These are phyloP conservation scores for Brasenia schreberi DNA, from an alignment of 164 flowering plant genomes.

Conservation along the genomic window DNA sequence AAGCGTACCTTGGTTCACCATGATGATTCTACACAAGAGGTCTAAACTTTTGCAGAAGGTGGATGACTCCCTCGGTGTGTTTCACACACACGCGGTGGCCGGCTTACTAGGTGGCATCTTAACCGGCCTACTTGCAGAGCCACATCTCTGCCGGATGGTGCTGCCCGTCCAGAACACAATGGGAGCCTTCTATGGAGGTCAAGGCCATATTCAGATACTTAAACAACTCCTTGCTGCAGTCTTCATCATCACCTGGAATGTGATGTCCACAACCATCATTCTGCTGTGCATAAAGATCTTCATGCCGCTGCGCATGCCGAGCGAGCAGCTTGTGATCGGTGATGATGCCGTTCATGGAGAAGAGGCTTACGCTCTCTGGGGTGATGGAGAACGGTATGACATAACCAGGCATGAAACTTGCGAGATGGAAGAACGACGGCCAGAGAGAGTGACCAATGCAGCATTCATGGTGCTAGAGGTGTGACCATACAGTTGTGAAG, in stretches of 20 bases:
- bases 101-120: no score
- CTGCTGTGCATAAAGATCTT: conserved; percentile 8
- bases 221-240: conserved; percentile 15
- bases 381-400: conserved; percentile 14
- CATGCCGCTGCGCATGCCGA: conserved; percentile 11
- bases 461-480: no score
- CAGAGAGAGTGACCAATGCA: no score
- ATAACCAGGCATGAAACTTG: no score
- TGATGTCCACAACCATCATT: conserved; percentile 15
- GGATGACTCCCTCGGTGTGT: no score
- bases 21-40: no score
- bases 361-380: conserved; percentile 21
- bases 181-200: conserved; percentile 18
- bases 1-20: no score
- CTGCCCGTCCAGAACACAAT: conserved; percentile 8
- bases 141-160: conserved; percentile 14
- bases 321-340: conserved; percentile 17
- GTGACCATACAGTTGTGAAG: no score
- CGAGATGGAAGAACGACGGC: no score
- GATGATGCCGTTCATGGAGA: conserved; percentile 29
- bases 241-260: conserved; percentile 11
- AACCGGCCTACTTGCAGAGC: no score
- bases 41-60: no score
- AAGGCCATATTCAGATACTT: conserved; percentile 8
- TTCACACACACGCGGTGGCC: no score